phyloP scores from a whole-genome alignment of 495 filamentous ascomycete genomes.

The Hypomontagnella submonticulosa region DNA sequence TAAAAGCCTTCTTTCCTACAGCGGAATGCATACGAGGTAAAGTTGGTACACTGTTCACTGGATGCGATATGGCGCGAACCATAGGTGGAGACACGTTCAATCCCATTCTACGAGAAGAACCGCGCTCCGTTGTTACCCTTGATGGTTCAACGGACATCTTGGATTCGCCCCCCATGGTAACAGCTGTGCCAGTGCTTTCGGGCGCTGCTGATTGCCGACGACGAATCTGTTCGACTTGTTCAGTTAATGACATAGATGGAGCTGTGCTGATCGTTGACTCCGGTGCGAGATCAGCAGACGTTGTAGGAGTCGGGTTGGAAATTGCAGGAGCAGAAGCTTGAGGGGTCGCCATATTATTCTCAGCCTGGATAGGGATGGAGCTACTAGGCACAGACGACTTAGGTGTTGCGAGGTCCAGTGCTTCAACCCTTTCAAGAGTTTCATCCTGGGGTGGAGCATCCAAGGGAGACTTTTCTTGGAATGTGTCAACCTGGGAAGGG shows the following conservation, averaged over 20 bases:
- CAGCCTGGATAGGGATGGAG: slow-evolving; percentile 26
- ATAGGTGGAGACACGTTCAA: slow-evolving; percentile 70
- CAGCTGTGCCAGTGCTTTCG: slow-evolving; percentile 45
- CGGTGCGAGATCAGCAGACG: slow-evolving; percentile 22
- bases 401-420: slow-evolving; percentile 77
- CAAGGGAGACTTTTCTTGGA: slow-evolving; percentile 32
- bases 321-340: slow-evolving; percentile 13
- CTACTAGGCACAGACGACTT: slow-evolving; percentile 38
- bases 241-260: slow-evolving; percentile 52
- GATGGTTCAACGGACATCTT: slow-evolving; percentile 21
- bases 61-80: slow-evolving; percentile 76
- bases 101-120: slow-evolving; percentile 54
- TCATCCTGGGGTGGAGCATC: slow-evolving; percentile 37
- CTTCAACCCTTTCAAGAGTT: slow-evolving; percentile 67
- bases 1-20: slow-evolving; percentile 42
- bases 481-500: slow-evolving; percentile 26
- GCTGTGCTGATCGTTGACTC: slow-evolving; percentile 13
- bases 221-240: slow-evolving; percentile 63
- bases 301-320: slow-evolving; percentile 5
- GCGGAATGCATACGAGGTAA: slow-evolving; percentile 43
- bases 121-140: slow-evolving; percentile 50
- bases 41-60: slow-evolving; percentile 50
- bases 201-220: slow-evolving; percentile 50
- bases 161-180: slow-evolving; percentile 27
- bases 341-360: slow-evolving; percentile 14